A percentile compares a stretch with the other conserved stretches of the same genome.
phyloP scores from a whole-genome alignment of 148 eudicot genomes.

The Chenopodium suecicum region DNA sequence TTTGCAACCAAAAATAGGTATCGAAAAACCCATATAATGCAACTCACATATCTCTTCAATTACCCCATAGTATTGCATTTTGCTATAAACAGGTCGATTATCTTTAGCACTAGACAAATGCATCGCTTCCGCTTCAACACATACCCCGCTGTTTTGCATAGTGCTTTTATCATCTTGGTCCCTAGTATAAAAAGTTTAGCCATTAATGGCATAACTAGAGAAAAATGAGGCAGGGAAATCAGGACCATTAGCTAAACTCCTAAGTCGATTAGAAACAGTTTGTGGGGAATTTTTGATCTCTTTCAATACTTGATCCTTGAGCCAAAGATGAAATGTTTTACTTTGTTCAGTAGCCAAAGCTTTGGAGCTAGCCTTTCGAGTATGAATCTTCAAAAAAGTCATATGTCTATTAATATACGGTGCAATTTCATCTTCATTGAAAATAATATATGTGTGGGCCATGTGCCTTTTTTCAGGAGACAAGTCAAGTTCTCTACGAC shows the following conservation, averaged over 20 bases:
- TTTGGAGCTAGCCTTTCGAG: not conserved
- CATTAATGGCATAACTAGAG: not conserved
- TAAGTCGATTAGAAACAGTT: not conserved
- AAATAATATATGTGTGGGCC: constrained; percentile 9
- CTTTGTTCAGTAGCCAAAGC: not conserved
- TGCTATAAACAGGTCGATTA: not conserved
- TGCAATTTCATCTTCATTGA: constrained; percentile 11
- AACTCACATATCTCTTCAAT: constrained; percentile 5
- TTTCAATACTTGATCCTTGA: not conserved
- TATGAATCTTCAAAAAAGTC: not conserved
- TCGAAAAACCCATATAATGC: not conserved
- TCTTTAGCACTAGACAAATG: constrained; percentile 7
- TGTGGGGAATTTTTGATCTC: not conserved
- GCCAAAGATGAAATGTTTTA: not conserved
- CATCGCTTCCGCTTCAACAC: not conserved
- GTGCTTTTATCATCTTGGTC: not conserved
- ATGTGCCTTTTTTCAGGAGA: constrained; percentile 1
- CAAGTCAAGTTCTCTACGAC: not conserved
- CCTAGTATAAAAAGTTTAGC: not conserved
- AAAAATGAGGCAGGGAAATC: not conserved
- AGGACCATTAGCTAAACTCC: constrained; percentile 1
- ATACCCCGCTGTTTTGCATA: constrained; percentile 3
- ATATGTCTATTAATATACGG: not conserved
- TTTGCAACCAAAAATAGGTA: not conserved
- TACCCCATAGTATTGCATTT: not conserved